Evolutionary conservation across 495 filamentous ascomycete genomes (phyloP), one percentile per base, ranked within the genome.

Genomic region (Xylaria curta): DNA sequence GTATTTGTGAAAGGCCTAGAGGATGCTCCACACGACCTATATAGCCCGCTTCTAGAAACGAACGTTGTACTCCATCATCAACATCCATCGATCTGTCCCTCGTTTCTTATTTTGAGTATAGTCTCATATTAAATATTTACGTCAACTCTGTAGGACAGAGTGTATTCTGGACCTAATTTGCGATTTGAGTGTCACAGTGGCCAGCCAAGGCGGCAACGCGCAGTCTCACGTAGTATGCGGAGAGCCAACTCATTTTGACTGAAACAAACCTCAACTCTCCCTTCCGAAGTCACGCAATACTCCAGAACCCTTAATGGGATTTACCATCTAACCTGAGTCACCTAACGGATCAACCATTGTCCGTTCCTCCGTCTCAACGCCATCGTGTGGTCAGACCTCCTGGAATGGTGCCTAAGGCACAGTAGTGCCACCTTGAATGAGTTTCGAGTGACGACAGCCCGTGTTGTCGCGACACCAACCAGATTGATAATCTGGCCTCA

Each of bases 401-500:
- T 65, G 60, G 15, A 38, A 38, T 38, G 58, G 58, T 62, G 60
- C 21, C 38, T n/a, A 17, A 62, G 60, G 60, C n/a, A 33, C 28
- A 3, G 21, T 36, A 62, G 21, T 33, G 38, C 62, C 40, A 40
- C 62, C 26, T 65, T 65, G 40, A 19, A 33, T 28, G 42, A 13
- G 36, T 63, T 28, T 44, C 42, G 24, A 46, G 62, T 65, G 38
- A 63, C 38, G 42, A 33, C 36, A 44, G 38, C 42, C 42, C 62
- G 26, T 38, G 42, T 49, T 65, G 62, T 46, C 26, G 62, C 62
- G 42, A 65, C 42, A 65, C 62, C 42, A 65, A 31, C 62, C 42
- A 28, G 62, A 65, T 21, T 31, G 62, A 47, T 47, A 49, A 65
- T 65, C 62, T 65, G 62, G 62, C 62, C 17, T 40, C 42, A 47